These are phyloP conservation scores for Pelargonium cotyledonis DNA, from an alignment of 441 rosid genomes.

Conservation along the genomic window DNA sequence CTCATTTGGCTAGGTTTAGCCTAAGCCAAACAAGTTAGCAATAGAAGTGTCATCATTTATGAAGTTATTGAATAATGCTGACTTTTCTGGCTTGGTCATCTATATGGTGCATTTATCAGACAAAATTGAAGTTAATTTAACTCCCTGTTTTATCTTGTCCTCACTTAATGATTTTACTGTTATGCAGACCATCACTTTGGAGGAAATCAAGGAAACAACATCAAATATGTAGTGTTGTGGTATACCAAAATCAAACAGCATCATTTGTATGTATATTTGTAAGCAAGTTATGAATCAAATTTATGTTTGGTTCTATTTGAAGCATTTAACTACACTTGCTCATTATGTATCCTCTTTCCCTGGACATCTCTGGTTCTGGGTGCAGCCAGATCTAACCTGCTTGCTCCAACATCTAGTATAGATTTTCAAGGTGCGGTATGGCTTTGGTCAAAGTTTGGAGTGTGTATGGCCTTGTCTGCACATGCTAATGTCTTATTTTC, in stretches of 20 bases:
- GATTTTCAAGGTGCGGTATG: neutral
- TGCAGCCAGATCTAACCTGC: neutral
- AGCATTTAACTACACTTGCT: neutral
- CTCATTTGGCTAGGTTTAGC: no score
- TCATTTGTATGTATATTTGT: constrained; percentile 31
- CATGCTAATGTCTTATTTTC: neutral
- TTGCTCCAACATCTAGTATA: neutral
- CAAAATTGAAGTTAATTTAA: no score
- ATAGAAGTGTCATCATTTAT: no score
- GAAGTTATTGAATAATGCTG: neutral
- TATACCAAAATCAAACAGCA: constrained; percentile 1
- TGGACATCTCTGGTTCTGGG: neutral
- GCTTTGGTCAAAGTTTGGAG: neutral
- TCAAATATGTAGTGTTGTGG: constrained; percentile 36
- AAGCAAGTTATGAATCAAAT: constrained; percentile 5
- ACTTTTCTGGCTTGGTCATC: no score
- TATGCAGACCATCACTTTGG: constrained; percentile 52
- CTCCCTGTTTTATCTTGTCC: neutral
- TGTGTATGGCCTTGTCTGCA: neutral
- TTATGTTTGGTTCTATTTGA: neutral
- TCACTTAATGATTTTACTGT: constrained; percentile 12
- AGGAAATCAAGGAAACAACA: constrained; percentile 62
- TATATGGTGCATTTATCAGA: no score
- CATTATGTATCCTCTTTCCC: neutral
- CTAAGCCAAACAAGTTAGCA: no score